phyloP scores from a whole-genome alignment of 164 flowering plant genomes.

The Cinnamomum micranthum region DNA sequence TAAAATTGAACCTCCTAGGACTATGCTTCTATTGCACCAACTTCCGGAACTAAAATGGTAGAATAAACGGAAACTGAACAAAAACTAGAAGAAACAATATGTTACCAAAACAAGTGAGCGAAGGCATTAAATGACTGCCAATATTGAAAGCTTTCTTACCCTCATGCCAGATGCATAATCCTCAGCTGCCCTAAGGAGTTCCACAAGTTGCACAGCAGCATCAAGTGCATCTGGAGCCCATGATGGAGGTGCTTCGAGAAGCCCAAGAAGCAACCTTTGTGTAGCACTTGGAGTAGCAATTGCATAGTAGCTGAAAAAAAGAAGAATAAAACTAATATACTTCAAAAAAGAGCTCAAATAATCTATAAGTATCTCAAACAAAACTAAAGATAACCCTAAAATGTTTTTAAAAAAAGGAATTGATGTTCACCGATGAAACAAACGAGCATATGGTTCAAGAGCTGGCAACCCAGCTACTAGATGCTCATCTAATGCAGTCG shows the following conservation, averaged over 20 bases:
- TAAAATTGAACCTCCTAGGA: no score
- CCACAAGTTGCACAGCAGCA: constrained; percentile 98
- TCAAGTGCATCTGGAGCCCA: constrained; percentile 99
- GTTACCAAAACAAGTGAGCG: neutral
- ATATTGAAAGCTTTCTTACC: constrained; percentile 37
- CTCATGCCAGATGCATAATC: constrained; percentile 93
- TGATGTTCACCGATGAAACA: constrained; percentile 73
- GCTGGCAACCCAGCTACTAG: constrained; percentile 97
- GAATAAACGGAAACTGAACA: neutral
- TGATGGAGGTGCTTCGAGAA: constrained; percentile 96
- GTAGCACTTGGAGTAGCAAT: constrained; percentile 98
- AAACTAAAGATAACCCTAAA: neutral
- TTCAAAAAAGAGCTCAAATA: neutral
- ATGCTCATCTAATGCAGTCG: constrained; percentile 91
- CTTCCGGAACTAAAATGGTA: neutral
- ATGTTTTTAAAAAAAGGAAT: neutral
- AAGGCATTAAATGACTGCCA: neutral
- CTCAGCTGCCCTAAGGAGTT: constrained; percentile 95
- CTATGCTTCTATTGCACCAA: neutral
- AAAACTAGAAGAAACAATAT: neutral
- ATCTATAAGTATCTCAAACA: no score
- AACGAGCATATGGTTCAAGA: constrained; percentile 92
- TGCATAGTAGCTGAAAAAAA: constrained; percentile 67
- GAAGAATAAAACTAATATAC: constrained; percentile 1
- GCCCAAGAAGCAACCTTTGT: constrained; percentile 92